Conservation (phyloP, 768 basidiomycete species). For the Mycena galopus region DNA sequence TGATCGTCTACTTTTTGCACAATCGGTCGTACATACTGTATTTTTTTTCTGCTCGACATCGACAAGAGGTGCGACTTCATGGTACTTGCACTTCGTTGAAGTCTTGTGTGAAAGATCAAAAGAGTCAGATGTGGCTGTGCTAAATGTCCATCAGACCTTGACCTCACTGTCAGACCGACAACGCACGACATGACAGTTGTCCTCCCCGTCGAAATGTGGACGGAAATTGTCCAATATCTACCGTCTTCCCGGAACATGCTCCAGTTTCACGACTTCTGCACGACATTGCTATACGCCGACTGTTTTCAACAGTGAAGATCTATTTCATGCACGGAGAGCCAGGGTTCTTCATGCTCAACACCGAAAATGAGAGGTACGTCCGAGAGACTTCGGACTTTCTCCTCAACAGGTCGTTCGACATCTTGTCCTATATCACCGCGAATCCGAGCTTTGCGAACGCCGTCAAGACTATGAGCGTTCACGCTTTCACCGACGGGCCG, state of each 20-base stretch:
- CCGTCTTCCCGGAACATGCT: slow-evolving; percentile 45
- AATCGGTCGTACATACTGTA: too few species aligned
- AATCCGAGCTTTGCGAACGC: slow-evolving; percentile 50
- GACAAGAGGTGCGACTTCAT: too few species aligned
- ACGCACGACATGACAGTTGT: neutral
- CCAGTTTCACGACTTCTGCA: slow-evolving; percentile 54
- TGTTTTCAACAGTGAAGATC: slow-evolving; percentile 54
- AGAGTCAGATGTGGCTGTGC: too few species aligned
- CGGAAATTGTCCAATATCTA: slow-evolving; percentile 47
- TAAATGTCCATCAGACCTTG: too few species aligned
- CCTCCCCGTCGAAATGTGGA: slow-evolving; percentile 56
- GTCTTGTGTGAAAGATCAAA: too few species aligned
- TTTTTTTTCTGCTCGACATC: too few species aligned
- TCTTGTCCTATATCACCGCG: slow-evolving; percentile 52
- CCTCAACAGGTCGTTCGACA: slow-evolving; percentile 55
- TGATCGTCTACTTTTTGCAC: too few species aligned
- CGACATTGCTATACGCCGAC: slow-evolving; percentile 47
- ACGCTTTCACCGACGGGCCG: slow-evolving; percentile 51
- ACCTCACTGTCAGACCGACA: too few species aligned
- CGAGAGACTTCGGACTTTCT: slow-evolving; percentile 45
- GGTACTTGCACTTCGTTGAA: too few species aligned
- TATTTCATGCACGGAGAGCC: slow-evolving; percentile 50
- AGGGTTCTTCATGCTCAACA: slow-evolving; percentile 48
- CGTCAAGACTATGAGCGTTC: slow-evolving; percentile 52
- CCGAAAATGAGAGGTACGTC: slow-evolving; percentile 43